phyloP scores from a whole-genome alignment of 2,329 filamentous ascomycete genomes.

The Botrytis fragariae region DNA sequence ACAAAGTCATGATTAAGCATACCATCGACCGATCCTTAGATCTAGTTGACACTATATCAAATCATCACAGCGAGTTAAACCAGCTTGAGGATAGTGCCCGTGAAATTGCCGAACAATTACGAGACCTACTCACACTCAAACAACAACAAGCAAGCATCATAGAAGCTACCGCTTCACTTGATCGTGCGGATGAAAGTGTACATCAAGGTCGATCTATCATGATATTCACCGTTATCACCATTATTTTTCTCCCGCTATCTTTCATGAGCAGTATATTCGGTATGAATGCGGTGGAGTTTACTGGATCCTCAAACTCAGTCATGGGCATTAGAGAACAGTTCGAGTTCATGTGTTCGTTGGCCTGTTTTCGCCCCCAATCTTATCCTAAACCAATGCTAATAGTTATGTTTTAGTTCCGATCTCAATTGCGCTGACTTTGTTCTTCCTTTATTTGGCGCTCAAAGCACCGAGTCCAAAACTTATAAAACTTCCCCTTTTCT shows the following conservation, averaged over 20 bases:
- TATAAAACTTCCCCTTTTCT: neutral
- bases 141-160: constrained; percentile 48
- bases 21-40: neutral
- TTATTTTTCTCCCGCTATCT: constrained; percentile 9
- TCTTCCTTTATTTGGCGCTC: neutral
- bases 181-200: neutral
- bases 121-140: constrained; percentile 44
- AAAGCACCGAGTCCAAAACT: neutral
- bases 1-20: neutral
- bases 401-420: neutral
- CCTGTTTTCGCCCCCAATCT: neutral
- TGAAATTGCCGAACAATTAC: constrained; percentile 18
- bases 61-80: neutral
- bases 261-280: constrained; percentile 18
- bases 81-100: constrained; percentile 1
- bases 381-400: too few species aligned
- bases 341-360: constrained; percentile 1
- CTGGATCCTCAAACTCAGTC: neutral
- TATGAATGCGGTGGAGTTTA: constrained; percentile 8
- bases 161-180: constrained; percentile 37
- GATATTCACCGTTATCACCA: constrained; percentile 13
- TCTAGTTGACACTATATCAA: neutral
- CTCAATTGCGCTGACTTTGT: neutral
- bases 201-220: constrained; percentile 13
- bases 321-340: constrained; percentile 9